phyloP scores from a whole-genome alignment of 2,329 filamentous ascomycete genomes.

The Xylariaceae sp. region DNA sequence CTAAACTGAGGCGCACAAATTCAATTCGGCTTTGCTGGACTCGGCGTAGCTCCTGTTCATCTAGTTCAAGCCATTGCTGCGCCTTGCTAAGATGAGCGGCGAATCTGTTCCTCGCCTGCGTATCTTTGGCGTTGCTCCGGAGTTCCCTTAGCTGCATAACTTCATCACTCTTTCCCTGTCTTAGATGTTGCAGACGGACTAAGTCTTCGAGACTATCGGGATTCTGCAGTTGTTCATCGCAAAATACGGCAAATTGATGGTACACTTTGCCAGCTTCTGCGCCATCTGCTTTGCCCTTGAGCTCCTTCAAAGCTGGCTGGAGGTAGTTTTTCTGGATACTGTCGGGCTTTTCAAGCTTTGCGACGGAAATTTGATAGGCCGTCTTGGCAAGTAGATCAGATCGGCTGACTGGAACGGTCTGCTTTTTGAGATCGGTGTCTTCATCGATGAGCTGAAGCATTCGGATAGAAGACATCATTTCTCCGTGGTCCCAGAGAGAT shows the following conservation, averaged over 20 bases:
- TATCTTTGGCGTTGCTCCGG: slow-evolving; percentile 46
- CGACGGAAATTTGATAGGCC: slow-evolving; percentile 83
- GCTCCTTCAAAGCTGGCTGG: slow-evolving; percentile 74
- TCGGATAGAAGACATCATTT: slow-evolving; percentile 81
- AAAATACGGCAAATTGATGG: slow-evolving; percentile 92
- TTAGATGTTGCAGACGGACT: slow-evolving; percentile 71
- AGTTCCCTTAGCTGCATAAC: slow-evolving; percentile 67
- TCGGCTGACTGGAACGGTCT: slow-evolving; percentile 67
- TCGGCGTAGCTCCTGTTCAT: slow-evolving; percentile 79
- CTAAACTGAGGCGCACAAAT: slow-evolving; percentile 82
- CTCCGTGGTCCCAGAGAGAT: slow-evolving; percentile 90
- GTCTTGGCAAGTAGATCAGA: slow-evolving; percentile 83
- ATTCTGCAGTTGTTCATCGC: slow-evolving; percentile 88
- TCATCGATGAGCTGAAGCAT: slow-evolving; percentile 75
- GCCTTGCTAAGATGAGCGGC: slow-evolving; percentile 64
- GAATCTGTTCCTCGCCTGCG: slow-evolving; percentile 53
- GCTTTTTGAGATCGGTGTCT: slow-evolving; percentile 58
- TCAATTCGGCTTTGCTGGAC: slow-evolving; percentile 72
- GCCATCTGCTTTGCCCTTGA: slow-evolving; percentile 64
- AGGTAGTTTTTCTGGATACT: slow-evolving; percentile 85
- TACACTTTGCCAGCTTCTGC: slow-evolving; percentile 82
- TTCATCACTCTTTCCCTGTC: slow-evolving; percentile 76
- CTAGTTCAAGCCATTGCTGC: slow-evolving; percentile 85
- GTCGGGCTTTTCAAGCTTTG: slow-evolving; percentile 85
- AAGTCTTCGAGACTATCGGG: slow-evolving; percentile 81